phyloP scores from a whole-genome alignment of 116 monocot genomes.

The Dioscorea cayenensis region DNA sequence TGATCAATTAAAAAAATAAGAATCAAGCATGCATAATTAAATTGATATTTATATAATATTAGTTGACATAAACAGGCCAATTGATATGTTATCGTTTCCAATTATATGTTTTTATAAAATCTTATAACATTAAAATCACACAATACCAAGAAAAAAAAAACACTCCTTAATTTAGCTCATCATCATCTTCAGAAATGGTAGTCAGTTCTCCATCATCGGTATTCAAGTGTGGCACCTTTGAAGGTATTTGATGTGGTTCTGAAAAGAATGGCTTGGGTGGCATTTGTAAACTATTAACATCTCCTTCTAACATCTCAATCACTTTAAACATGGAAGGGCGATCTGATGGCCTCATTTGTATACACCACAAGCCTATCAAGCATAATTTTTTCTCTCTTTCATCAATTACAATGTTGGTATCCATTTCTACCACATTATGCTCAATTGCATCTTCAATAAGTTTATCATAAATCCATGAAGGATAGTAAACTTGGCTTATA shows the following conservation, averaged over 20 bases:
- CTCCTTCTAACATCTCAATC: conserved; percentile 32
- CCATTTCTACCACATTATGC: not conserved
- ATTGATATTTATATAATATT: too few species aligned
- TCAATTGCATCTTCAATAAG: not conserved
- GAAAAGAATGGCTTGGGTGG: conserved; percentile 33
- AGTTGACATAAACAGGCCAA: too few species aligned
- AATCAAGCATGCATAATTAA: too few species aligned
- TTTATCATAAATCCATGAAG: conserved; percentile 46
- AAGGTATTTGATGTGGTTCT: not conserved
- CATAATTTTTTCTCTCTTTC: conserved; percentile 26
- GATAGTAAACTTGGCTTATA: conserved; percentile 30
- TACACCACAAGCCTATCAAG: conserved; percentile 43
- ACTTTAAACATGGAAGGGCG: conserved; percentile 36
- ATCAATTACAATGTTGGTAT: conserved; percentile 3
- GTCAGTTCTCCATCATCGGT: too few species aligned
- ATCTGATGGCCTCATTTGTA: conserved; percentile 32
- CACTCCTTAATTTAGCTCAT: too few species aligned
- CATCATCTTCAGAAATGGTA: too few species aligned
- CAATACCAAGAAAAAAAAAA: too few species aligned
- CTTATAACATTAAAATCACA: too few species aligned
- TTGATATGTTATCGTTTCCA: too few species aligned
- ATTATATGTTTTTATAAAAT: too few species aligned
- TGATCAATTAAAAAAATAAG: too few species aligned
- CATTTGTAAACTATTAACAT: conserved; percentile 6
- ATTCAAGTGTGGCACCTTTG: too few species aligned